phyloP scores from a whole-genome alignment of 2,329 filamentous ascomycete species.

The Mollisia scopiformis region DNA sequence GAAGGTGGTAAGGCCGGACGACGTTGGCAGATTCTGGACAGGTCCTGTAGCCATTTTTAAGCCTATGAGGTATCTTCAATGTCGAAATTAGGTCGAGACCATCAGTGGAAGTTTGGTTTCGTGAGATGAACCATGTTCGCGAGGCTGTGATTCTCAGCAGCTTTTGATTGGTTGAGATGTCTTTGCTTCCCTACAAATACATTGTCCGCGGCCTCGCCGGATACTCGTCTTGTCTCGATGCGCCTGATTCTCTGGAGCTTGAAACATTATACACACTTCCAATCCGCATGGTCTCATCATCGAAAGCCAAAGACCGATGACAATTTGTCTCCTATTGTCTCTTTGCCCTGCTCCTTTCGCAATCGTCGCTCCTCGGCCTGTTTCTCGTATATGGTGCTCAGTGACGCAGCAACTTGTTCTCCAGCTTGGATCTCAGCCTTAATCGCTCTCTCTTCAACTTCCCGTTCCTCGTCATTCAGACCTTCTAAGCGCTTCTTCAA shows the following conservation, averaged over 20 bases:
- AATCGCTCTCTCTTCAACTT: constrained; percentile 65
- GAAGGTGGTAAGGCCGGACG: constrained; percentile 5
- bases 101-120: not conserved
- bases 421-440: constrained; percentile 64
- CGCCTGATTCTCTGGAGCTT: not conserved
- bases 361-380: constrained; percentile 56
- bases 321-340: constrained; percentile 46
- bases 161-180: constrained; percentile 5
- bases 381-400: constrained; percentile 58
- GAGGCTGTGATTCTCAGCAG: not conserved
- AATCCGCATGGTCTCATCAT: constrained; percentile 3
- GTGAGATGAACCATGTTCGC: not conserved
- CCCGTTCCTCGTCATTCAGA: constrained; percentile 59
- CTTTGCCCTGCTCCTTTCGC: constrained; percentile 57
- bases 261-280: not conserved
- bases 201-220: not conserved
- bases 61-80: not conserved
- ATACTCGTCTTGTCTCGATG: not conserved
- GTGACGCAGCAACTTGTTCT: constrained; percentile 57
- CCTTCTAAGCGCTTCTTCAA: constrained; percentile 61
- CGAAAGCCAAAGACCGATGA: constrained; percentile 33
- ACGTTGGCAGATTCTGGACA: not conserved
- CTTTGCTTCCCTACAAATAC: not conserved
- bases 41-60: not conserved
- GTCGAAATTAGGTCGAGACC: not conserved